Conservation (phyloP, 2,329 filamentous ascomycete species). For the Xylariaceae sp. region DNA sequence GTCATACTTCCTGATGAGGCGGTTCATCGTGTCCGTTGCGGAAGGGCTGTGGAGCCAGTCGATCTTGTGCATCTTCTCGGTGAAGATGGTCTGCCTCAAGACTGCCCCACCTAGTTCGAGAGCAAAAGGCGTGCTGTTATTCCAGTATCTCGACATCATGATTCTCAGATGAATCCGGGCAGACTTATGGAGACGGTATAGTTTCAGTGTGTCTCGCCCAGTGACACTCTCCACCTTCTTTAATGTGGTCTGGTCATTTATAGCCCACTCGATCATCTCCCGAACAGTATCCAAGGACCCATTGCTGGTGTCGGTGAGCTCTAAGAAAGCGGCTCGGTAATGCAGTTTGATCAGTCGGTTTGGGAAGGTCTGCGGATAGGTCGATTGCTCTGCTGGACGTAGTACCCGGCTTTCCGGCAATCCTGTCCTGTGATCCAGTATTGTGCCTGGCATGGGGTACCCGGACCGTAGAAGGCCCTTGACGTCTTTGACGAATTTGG, state of each 20-base stretch:
- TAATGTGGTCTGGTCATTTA: conserved; percentile 32
- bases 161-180: conserved; percentile 45
- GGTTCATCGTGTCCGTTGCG: conserved; percentile 52
- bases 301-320: conserved; percentile 26
- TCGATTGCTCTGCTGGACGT: conserved; percentile 4
- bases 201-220: conserved; percentile 10
- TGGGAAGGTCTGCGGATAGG: conserved; percentile 40
- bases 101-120: conserved; percentile 60
- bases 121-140: conserved; percentile 56
- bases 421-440: conserved; percentile 49
- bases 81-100: conserved; percentile 57
- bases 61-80: conserved; percentile 67
- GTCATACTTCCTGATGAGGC: conserved; percentile 57
- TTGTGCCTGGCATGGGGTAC: conserved; percentile 59
- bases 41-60: conserved; percentile 73
- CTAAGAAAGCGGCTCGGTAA: conserved; percentile 34
- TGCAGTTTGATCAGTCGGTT: conserved; percentile 47
- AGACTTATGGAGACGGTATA: conserved; percentile 15
- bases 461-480: conserved; percentile 35
- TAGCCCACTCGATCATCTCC: conserved; percentile 36
- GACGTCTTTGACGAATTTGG: conserved; percentile 54
- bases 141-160: conserved; percentile 67
- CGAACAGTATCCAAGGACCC: conserved; percentile 45
- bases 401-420: conserved; percentile 30
- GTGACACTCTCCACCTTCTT: conserved; percentile 30